Evolutionary conservation across 805 yeast species (phyloP).

Genomic region (Spathaspora boniae): DNA sequence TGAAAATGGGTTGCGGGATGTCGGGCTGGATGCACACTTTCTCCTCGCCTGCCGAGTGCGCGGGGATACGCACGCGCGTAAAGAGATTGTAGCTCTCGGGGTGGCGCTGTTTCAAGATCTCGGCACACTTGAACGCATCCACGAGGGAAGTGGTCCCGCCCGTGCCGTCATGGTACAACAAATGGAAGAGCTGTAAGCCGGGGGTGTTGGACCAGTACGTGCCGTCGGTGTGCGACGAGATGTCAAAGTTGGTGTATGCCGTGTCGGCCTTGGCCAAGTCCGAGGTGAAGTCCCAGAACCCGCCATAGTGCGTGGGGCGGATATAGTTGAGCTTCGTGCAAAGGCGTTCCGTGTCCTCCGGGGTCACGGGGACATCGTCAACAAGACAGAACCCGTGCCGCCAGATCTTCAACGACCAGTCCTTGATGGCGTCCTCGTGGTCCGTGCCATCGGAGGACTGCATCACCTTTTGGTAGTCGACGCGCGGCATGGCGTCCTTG

Average conservation of each 20-base stretch:
- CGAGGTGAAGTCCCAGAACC: slow-evolving; percentile 75
- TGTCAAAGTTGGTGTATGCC: slow-evolving; percentile 66
- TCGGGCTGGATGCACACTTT: slow-evolving; percentile 58
- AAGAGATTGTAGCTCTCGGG: slow-evolving; percentile 53
- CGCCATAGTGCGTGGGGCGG: slow-evolving; percentile 73
- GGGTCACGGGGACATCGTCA: slow-evolving; percentile 55
- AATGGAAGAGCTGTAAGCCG: slow-evolving; percentile 65
- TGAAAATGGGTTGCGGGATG: slow-evolving; percentile 54
- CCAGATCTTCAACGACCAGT: slow-evolving; percentile 54
- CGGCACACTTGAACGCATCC: slow-evolving; percentile 63
- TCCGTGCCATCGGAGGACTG: slow-evolving; percentile 24
- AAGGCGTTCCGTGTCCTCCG: slow-evolving; percentile 56
- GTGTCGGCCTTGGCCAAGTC: slow-evolving; percentile 66
- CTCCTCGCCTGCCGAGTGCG: slow-evolving; percentile 74
- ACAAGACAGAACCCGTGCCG: slow-evolving; percentile 60
- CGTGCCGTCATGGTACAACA: slow-evolving; percentile 57
- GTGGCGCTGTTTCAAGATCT: slow-evolving; percentile 38
- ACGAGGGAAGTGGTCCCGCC: slow-evolving; percentile 70
- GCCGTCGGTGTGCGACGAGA: slow-evolving; percentile 68
- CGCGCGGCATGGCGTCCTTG: slow-evolving; percentile 39
- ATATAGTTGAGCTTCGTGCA: slow-evolving; percentile 57
- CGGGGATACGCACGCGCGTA: slow-evolving; percentile 51
- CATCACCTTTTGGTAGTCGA: slow-evolving; percentile 49
- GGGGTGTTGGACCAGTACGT: slow-evolving; percentile 75
- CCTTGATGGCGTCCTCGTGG: slow-evolving; percentile 43